Conservation (phyloP, 768 basidiomycete species). For the Mycena metata region DNA sequence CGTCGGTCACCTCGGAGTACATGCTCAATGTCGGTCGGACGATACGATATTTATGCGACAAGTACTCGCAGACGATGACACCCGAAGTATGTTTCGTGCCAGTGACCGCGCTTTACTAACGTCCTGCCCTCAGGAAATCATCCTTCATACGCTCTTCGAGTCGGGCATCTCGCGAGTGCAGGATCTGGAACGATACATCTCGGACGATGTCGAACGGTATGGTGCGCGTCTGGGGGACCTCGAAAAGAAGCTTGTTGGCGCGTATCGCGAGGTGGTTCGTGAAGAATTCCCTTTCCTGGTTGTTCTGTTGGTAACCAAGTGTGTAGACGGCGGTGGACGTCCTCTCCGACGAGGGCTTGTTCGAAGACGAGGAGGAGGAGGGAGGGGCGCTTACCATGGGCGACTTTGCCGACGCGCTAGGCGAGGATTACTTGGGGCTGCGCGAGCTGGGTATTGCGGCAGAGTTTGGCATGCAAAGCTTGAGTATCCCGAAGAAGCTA, state of each 20-base stretch:
- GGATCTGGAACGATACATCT: slow-evolving; percentile 89
- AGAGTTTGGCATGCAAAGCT: slow-evolving; percentile 83
- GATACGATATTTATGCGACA: slow-evolving; percentile 85
- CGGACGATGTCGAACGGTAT: slow-evolving; percentile 89
- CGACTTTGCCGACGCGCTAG: slow-evolving; percentile 88
- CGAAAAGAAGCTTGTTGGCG: slow-evolving; percentile 87
- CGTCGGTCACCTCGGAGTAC: slow-evolving; percentile 84
- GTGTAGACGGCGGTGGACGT: slow-evolving; percentile 60
- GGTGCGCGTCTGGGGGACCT: slow-evolving; percentile 82
- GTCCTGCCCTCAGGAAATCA: slow-evolving; percentile 79
- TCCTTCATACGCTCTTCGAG: slow-evolving; percentile 91
- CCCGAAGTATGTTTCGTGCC: slow-evolving; percentile 74
- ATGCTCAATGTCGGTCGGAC: slow-evolving; percentile 89
- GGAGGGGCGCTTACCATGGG: slow-evolving; percentile 82
- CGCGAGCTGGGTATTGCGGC: slow-evolving; percentile 89
- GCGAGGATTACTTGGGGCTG: slow-evolving; percentile 94
- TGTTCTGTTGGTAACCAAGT: neutral
- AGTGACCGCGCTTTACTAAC: too few species aligned
- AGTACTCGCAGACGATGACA: slow-evolving; percentile 83
- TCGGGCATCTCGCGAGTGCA: slow-evolving; percentile 83
- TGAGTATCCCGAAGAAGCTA: slow-evolving; percentile 83
- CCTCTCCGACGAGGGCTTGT: slow-evolving; percentile 73
- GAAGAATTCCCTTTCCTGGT: neutral
- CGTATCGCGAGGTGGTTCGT: slow-evolving; percentile 85
- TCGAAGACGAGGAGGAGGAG: slow-evolving; percentile 74